Conservation (phyloP, 352 stramenopile genomes). For the Pythium rhizo-oryzae region DNA sequence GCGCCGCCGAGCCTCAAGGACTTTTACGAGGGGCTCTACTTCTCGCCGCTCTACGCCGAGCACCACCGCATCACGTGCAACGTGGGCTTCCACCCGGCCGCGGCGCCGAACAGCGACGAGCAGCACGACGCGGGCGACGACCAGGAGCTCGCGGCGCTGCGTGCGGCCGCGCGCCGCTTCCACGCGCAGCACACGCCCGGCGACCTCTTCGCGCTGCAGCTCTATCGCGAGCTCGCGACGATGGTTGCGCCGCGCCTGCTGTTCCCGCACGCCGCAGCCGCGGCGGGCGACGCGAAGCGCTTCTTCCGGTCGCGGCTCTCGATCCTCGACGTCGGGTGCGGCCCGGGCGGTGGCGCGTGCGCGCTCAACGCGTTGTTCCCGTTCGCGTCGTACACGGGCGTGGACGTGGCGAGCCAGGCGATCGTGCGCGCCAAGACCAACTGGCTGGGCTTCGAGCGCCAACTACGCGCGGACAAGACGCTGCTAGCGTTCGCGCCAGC, state of each 20-base stretch:
- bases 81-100: conserved; percentile 51
- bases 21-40: conserved; percentile 82
- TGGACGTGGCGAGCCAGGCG: conserved; percentile 67
- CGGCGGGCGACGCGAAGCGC: conserved; percentile 5
- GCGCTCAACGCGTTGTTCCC: conserved; percentile 63
- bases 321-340: conserved; percentile 71
- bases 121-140: conserved; percentile 5
- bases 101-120: neutral
- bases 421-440: conserved; percentile 67
- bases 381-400: conserved; percentile 46
- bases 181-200: conserved; percentile 28
- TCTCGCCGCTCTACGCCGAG: conserved; percentile 62
- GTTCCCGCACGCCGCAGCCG: conserved; percentile 10
- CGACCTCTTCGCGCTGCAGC: conserved; percentile 53
- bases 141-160: conserved; percentile 11
- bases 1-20: conserved; percentile 46
- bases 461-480: conserved; percentile 29
- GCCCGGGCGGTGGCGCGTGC: conserved; percentile 63
- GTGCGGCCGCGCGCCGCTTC: conserved; percentile 20
- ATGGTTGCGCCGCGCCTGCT: conserved; percentile 38
- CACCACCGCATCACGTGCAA: conserved; percentile 77
- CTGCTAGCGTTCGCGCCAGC: conserved; percentile 12
- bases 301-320: conserved; percentile 27
- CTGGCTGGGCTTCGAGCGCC: conserved; percentile 54
- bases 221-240: conserved; percentile 61